phyloP scores from a whole-genome alignment of 2,329 filamentous ascomycete genomes.

The Verticillium dahliae region DNA sequence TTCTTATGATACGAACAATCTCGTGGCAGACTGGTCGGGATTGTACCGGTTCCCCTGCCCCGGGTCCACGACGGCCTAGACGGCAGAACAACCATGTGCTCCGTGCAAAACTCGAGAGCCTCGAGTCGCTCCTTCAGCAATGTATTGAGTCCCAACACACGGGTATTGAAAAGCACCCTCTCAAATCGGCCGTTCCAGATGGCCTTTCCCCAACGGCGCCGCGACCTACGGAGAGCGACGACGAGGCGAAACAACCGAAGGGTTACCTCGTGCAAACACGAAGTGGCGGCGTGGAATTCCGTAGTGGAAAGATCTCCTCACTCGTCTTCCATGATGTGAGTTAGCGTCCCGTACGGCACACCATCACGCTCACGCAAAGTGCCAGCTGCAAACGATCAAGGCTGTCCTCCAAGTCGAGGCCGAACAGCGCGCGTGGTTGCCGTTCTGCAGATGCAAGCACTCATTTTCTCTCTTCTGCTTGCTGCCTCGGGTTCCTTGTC shows the following conservation, averaged over 20 bases:
- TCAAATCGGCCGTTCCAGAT: background rate
- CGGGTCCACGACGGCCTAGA: background rate
- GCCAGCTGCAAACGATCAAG: slow-evolving; percentile 49
- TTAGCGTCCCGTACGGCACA: background rate
- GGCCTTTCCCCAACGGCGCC: background rate
- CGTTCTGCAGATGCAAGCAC: slow-evolving; percentile 22
- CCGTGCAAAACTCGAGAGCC: background rate
- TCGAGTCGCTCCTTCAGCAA: slow-evolving; percentile 1
- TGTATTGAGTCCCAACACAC: background rate
- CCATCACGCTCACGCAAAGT: background rate
- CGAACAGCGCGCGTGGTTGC: slow-evolving; percentile 36
- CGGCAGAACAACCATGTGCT: slow-evolving; percentile 3
- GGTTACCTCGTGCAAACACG: background rate
- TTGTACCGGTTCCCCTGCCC: background rate
- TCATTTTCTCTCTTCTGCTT: slow-evolving; percentile 1
- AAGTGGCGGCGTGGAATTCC: slow-evolving; percentile 2
- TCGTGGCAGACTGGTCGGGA: background rate
- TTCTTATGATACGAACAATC: background rate
- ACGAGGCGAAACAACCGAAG: too few species aligned
- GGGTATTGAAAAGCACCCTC: too few species aligned
- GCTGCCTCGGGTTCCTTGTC: background rate
- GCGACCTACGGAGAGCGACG: background rate
- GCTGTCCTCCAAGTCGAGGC: slow-evolving; percentile 46
- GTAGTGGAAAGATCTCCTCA: background rate
- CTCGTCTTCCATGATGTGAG: background rate